A percentile compares a stretch with the other conserved stretches of the same genome.
These are phyloP conservation scores for Guyanaporus albipodus DNA, from an alignment of 768 basidiomycete genomes.

Conservation along the genomic window DNA sequence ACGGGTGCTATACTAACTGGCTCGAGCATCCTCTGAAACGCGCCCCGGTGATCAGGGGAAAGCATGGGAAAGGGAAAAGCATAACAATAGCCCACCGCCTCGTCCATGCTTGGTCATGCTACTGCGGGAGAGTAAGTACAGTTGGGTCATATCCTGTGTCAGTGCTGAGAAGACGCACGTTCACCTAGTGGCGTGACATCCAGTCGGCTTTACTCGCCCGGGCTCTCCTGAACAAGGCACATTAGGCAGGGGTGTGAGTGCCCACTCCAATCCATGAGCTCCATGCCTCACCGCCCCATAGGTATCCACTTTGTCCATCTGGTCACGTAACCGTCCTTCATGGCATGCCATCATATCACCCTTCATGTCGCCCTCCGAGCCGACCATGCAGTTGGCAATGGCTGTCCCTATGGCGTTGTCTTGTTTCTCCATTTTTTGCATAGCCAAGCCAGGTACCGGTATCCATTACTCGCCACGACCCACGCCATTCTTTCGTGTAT, in stretches of 20 bases:
- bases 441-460: constrained; percentile 9
- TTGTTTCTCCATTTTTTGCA: not conserved
- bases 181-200: constrained; percentile 22
- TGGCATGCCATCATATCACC: not conserved
- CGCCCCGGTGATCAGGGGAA: not conserved
- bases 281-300: constrained; percentile 5
- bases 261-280: not conserved
- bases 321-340: constrained; percentile 10
- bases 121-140: constrained; percentile 15
- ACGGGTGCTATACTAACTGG: too few species aligned
- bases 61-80: not conserved
- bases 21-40: too few species aligned
- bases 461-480: too few species aligned
- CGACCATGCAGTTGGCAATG: not conserved
- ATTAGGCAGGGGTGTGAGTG: not conserved
- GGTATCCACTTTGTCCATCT: constrained; percentile 1
- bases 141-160: constrained; percentile 15
- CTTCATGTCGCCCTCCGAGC: not conserved
- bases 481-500: constrained; percentile 2
- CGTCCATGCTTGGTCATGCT: not conserved
- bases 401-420: constrained; percentile 10
- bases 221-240: not conserved
- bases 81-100: not conserved
- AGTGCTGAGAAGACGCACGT: constrained; percentile 16
- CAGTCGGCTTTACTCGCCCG: not conserved